Base-by-base conservation (phyloP, 306 rosid genomes). In the Heteromeles arbutifolia region DNA sequence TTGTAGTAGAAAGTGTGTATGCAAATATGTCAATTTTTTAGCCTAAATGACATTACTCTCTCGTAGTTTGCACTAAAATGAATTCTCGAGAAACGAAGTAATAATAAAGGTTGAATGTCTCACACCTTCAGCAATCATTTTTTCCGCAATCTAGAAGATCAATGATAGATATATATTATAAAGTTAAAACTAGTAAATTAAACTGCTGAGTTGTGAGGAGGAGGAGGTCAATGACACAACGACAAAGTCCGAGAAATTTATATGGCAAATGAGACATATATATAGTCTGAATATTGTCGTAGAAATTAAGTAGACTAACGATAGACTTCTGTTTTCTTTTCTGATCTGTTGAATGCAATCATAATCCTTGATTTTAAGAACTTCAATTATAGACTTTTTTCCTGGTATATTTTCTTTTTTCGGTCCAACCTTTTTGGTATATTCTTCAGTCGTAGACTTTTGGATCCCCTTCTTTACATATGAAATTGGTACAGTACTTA, bases 401-500 rank as follows among this genome's bases (percentile, higher is more conserved):
- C 17, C 21, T 37, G 56, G n/a, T 52, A 52, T 52, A 3, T 52
- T 52, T 52, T 52, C 56, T 52, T 52, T 19, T 17, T 14, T 52
- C 21, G 56, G 56, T 52, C n/a, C 18, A 17, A 32, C 6, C 8
- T 14, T 52, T 14, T 17, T 4, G 56, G 56, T 52, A 52, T 18
- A 7, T 52, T 14, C 3, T 52, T 52, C 56, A 52, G 2, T 52
- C 56, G 21, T 52, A 52, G 8, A 52, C 56, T 52, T 52, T 14
- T 17, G 56, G 2, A 52, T 52, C 56, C n/a, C 10, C 7, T 4
- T 52, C 56, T 52, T 19, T 52, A 4, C n/a, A 52, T 52, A 52
- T 52, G 56, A 52, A 52, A 14, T 52, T 8, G 10, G 43, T 37
- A 37, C 43, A 93, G 84, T 91, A 32, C 37, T 32, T 32, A 5